These are phyloP conservation scores for Annona squamosa DNA, from an alignment of 164 flowering plant genomes.

Conservation along the genomic window DNA sequence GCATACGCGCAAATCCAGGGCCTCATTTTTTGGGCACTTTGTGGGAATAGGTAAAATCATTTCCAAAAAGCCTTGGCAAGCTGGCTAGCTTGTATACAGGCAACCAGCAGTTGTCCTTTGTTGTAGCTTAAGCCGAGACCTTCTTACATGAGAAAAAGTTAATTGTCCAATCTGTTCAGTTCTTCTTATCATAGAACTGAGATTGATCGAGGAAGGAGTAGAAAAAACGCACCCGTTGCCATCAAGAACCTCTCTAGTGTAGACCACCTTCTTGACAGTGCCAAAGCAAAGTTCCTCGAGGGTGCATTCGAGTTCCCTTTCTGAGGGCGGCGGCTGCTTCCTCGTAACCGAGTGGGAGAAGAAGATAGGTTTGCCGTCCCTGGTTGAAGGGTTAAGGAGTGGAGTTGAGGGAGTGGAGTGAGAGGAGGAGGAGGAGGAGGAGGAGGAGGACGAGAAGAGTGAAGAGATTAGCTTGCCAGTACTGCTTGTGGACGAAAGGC, in stretches of 20 bases:
- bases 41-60: no score
- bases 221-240: slow-evolving; percentile 36
- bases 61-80: no score
- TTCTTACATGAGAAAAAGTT: not conserved
- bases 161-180: not conserved
- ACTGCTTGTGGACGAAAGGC: no score
- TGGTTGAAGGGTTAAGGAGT: slow-evolving; percentile 8
- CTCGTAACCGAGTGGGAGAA: slow-evolving; percentile 38
- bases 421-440: not conserved
- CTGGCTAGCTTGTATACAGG: no score
- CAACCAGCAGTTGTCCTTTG: no score
- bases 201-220: not conserved
- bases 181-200: not conserved
- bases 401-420: not conserved
- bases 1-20: no score
- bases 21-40: no score
- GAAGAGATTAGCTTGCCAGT: no score
- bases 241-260: slow-evolving; percentile 47
- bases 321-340: slow-evolving; percentile 40
- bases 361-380: slow-evolving; percentile 35
- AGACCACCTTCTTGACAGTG: slow-evolving; percentile 46
- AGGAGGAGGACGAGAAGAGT: not conserved
- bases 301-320: slow-evolving; percentile 63
- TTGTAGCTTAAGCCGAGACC: not conserved
- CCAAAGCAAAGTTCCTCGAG: slow-evolving; percentile 70